A percentile compares a stretch with the other conserved stretches of the same genome.
These are phyloP conservation scores for Paraurostyla sp. DNA, from an alignment of 73 alveolate species.

Conservation along the genomic window DNA sequence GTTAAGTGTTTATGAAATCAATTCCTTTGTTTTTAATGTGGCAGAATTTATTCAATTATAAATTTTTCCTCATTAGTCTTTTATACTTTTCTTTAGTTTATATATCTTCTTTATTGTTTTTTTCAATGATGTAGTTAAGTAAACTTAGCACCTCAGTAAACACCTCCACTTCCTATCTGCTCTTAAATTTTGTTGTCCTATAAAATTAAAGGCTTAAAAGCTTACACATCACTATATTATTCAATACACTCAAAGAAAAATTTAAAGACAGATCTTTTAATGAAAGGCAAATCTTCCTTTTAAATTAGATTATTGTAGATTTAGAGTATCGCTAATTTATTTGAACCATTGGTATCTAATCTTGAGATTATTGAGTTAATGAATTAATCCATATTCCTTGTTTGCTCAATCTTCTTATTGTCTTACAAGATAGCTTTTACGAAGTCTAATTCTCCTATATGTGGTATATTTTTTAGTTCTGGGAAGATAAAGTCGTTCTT, in stretches of 20 bases:
- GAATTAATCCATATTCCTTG: constrained; percentile 3
- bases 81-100: constrained; percentile 8
- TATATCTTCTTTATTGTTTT: not conserved
- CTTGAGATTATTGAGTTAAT: not conserved
- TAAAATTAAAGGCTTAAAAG: not conserved
- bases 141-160: not conserved
- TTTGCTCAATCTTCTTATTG: not conserved
- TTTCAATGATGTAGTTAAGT: not conserved
- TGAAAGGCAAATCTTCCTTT: constrained; percentile 10
- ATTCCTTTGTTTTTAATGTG: not conserved
- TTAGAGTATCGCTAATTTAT: not conserved
- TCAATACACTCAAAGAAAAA: not conserved
- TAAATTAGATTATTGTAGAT: not conserved
- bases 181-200: not conserved
- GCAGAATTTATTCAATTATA: not conserved
- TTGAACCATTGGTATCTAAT: not conserved
- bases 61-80: not conserved
- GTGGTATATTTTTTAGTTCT: not conserved
- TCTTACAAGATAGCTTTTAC: not conserved
- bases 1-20: not conserved
- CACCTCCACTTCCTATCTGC: not conserved
- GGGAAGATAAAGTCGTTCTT: not conserved
- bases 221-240: not conserved
- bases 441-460: constrained; percentile 16
- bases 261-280: constrained; percentile 5